phyloP scores from a whole-genome alignment of 2,329 filamentous ascomycete genomes.

The Colletotrichum musae region DNA sequence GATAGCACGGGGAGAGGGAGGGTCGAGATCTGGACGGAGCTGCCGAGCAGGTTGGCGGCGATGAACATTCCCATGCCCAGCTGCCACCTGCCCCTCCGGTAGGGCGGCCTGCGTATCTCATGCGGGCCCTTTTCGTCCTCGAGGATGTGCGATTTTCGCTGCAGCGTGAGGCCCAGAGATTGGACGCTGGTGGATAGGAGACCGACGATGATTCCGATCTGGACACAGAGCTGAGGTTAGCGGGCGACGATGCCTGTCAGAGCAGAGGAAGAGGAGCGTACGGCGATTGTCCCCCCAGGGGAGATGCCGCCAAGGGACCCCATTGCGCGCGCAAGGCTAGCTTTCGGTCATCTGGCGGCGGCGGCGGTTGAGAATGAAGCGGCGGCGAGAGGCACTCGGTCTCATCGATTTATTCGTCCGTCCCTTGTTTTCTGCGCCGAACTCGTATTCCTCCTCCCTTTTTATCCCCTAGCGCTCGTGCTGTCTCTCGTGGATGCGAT shows the following conservation, averaged over 20 bases:
- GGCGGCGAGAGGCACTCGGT: constrained; percentile 35
- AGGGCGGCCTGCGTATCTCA: constrained; percentile 86
- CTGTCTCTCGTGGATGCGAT: constrained; percentile 17
- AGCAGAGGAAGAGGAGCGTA: constrained; percentile 58
- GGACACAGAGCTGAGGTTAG: constrained; percentile 39
- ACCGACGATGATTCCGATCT: constrained; percentile 95
- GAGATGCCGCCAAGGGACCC: constrained; percentile 82
- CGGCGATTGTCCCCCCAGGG: constrained; percentile 82
- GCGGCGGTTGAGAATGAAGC: constrained; percentile 38
- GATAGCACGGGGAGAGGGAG: constrained; percentile 94
- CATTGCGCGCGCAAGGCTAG: constrained; percentile 67
- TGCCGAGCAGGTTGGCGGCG: constrained; percentile 92
- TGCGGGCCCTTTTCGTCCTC: constrained; percentile 93
- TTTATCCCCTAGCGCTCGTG: constrained; percentile 15
- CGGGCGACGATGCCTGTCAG: constrained; percentile 5
- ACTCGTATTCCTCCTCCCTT: constrained; percentile 22
- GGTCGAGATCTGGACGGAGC: constrained; percentile 97
- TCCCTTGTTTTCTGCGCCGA: constrained; percentile 15
- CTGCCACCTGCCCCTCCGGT: constrained; percentile 94
- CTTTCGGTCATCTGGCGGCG: constrained; percentile 63
- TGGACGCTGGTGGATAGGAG: constrained; percentile 95
- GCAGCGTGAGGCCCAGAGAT: constrained; percentile 93
- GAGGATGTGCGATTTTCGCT: constrained; percentile 97
- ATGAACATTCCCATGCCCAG: constrained; percentile 98
- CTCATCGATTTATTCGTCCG: constrained; percentile 29